Base-by-base conservation (phyloP, 2,329 filamentous ascomycete genomes). In the Clonostachys rhizophaga region DNA sequence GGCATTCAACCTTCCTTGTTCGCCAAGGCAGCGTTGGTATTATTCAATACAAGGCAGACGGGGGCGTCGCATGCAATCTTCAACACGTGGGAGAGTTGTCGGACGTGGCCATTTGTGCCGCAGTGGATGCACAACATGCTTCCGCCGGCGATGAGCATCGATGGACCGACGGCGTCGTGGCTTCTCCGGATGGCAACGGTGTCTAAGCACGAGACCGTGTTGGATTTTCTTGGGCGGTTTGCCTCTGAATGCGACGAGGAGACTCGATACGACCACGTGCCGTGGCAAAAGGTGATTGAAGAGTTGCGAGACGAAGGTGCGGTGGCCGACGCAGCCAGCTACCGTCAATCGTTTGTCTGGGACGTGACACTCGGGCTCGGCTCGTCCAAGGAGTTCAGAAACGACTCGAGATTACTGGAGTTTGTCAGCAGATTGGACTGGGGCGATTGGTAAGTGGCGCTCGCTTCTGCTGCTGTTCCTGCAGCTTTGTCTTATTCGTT, bases 301-400 rank as follows among this genome's bases (percentile, higher is more conserved):
- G 58, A 50, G 14, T 59, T 69, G 8, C 49, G 53, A 16, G 66
- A 67, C 24, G 66, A 69, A 46, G 65, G 58, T 1, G 49, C 47
- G 10, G 51, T 58, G 17, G 65, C 63, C 1, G 49, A 55, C 5
- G 56, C 64, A 3, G 66, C 64, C 1, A 65, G 65, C 2, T 67
- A 59, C 34, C 56, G 66, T 20, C 66, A 69, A 43, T 55, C 60
- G 3, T 67, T 69, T 45, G 64, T 68, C 9, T 69, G 66, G 66
- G 66, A 69, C 46, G 52, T 68, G 3, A 65, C 59, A 8, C 54
- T 68, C 34, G 60, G 59, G 5, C 54, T 65, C 43, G 49, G 50
- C 6, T 44, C 54, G 6, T 52, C 52, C 0, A 50, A 47, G 7
- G 51, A 49, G 2, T 46, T 49, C 7, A 51, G 52, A 13, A 44